These are phyloP conservation scores for Dryas drummondii DNA, from an alignment of 306 rosid species.

Conservation along the genomic window DNA sequence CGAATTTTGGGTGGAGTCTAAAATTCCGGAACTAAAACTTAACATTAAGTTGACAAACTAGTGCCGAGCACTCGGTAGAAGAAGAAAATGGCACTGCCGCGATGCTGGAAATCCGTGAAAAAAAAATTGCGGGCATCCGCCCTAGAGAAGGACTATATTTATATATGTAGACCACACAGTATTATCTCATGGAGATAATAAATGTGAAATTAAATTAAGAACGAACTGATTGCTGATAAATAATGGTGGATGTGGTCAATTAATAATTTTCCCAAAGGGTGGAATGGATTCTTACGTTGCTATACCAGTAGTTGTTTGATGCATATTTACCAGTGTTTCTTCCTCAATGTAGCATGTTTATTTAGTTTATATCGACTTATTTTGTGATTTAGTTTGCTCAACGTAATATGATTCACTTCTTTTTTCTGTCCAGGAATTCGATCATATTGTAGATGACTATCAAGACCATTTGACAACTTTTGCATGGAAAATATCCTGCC, in stretches of 20 bases:
- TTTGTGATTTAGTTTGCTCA: not conserved
- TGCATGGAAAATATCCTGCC: not conserved
- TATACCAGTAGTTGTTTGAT: not conserved
- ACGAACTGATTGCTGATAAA: not conserved
- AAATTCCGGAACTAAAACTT: no score
- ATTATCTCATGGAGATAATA: not conserved
- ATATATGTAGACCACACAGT: not conserved
- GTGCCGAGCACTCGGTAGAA: no score
- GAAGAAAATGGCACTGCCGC: no score
- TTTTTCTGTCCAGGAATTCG: not conserved
- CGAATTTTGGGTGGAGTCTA: no score
- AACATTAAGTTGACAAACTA: no score
- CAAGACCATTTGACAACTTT: not conserved
- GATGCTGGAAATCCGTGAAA: no score
- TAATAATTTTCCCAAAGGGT: no score
- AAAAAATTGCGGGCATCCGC: no score
- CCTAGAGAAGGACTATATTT: no score
- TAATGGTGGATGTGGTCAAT: no score
- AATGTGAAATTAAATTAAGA: not conserved
- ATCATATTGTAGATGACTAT: not conserved
- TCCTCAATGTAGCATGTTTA: not conserved
- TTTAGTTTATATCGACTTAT: not conserved
- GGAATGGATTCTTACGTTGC: no score
- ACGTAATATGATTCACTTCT: not conserved
- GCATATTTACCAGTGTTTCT: not conserved